Conservation (phyloP, 306 rosid genomes). For the Hylodesmum podocarpum region DNA sequence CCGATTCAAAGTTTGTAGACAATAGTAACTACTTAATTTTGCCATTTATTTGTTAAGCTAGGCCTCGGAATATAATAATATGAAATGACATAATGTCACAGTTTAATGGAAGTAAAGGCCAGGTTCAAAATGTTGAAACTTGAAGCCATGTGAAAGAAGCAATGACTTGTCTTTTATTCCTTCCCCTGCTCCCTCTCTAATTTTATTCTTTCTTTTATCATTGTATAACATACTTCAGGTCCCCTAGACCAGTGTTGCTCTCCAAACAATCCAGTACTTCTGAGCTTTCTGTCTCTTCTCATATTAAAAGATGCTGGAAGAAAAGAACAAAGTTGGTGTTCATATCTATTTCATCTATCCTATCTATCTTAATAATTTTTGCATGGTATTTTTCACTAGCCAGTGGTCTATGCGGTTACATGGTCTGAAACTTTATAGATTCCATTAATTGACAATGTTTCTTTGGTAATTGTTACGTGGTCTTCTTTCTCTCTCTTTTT, state of each 20-base stretch:
- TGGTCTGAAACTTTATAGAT: constrained; percentile 2
- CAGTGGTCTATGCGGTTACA: constrained; percentile 19
- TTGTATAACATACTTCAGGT: constrained; percentile 46
- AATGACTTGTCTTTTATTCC: constrained; percentile 11
- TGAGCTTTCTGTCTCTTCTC: constrained; percentile 42
- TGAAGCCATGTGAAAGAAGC: constrained; percentile 16
- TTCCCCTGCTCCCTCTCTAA: constrained; percentile 2
- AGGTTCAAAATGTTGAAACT: constrained; percentile 24
- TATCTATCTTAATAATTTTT: constrained; percentile 5
- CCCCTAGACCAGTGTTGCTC: constrained; percentile 40
- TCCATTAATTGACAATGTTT: not conserved
- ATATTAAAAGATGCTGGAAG: constrained; percentile 50
- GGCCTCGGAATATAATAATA: not conserved
- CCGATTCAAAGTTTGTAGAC: constrained; percentile 11
- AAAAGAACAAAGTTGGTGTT: constrained; percentile 67
- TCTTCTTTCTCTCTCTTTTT: constrained; percentile 5
- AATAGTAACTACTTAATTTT: constrained; percentile 13
- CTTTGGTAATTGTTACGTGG: not conserved
- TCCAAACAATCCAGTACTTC: constrained; percentile 46
- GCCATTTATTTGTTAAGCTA: constrained; percentile 5
- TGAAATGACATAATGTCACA: constrained; percentile 7
- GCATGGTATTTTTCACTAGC: not conserved
- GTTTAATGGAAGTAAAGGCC: constrained; percentile 5
- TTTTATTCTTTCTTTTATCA: constrained; percentile 15
- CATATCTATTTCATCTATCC: constrained; percentile 24